These are phyloP conservation scores for Metarhizium anisopliae DNA, from an alignment of 2,329 filamentous ascomycete genomes.

Conservation along the genomic window DNA sequence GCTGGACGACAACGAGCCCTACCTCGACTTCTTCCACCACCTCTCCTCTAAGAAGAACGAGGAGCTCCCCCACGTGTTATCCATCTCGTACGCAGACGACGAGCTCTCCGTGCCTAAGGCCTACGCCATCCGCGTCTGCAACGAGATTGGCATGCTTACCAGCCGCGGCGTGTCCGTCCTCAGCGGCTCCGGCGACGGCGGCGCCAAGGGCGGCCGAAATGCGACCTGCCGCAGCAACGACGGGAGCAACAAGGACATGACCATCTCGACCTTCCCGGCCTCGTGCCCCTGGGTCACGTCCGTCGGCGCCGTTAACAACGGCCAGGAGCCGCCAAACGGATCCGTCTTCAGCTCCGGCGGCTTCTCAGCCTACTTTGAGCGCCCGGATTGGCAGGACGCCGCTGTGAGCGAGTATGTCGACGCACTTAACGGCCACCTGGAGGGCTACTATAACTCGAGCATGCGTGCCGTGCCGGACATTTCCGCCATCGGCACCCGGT, in stretches of 20 bases:
- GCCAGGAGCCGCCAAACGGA: conserved; percentile 27
- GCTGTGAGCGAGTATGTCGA: conserved; percentile 32
- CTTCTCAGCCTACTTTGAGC: conserved; percentile 41
- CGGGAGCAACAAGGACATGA: conserved; percentile 43
- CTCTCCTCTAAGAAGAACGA: conserved; percentile 34
- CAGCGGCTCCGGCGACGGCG: conserved; percentile 42
- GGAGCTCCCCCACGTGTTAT: conserved; percentile 45
- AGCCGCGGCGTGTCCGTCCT: conserved; percentile 43
- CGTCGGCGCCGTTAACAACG: conserved; percentile 48
- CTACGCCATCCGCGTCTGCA: conserved; percentile 45
- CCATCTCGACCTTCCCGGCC: conserved; percentile 55
- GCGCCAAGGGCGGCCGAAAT: conserved; percentile 31
- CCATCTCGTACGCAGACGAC: conserved; percentile 50
- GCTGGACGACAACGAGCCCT: conserved; percentile 44
- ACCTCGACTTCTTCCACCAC: conserved; percentile 43
- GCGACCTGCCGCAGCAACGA: conserved; percentile 52
- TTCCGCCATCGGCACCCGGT: conserved; percentile 48
- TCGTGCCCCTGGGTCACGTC: conserved; percentile 61
- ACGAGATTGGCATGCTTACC: conserved; percentile 42
- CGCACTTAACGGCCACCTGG: conserved; percentile 30
- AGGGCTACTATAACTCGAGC: conserved; percentile 32
- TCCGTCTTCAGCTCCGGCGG: conserved; percentile 41
- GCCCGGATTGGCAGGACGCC: conserved; percentile 35
- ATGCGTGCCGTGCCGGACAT: conserved; percentile 44
- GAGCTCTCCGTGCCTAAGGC: conserved; percentile 43